Evolutionary conservation across 2,329 filamentous ascomycete species (phyloP), one percentile per base, ranked within the genome.

Genomic region (Cladosporium sp.): DNA sequence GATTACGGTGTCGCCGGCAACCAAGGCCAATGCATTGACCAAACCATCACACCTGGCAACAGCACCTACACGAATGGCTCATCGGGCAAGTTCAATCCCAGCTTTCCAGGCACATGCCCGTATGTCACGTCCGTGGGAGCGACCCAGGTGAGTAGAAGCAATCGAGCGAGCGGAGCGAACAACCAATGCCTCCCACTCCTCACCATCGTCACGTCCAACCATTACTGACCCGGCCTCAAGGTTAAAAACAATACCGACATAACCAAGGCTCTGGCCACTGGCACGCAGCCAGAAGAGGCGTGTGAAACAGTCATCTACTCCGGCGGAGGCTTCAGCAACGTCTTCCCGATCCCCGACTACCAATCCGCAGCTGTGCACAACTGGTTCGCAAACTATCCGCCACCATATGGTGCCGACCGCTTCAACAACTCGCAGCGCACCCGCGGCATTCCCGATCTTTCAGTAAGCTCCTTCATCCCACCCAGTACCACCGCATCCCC

Each of bases 111-210:
- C 1, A 73, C 71, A 4, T 82, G 80, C 63, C 80, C 70, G 20
- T 82, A 77, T 61, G 68, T 83, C 19, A 81, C 78, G 0, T 73
- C 77, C 2, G 79, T 83, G 1, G 80, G 80, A 17, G 80, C 79
- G 7, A 83, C 80, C 0, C 71, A 78, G 66, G 37, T 40, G 8
- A 40, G 37, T 40, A 39, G n/a, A 19, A 9, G 28, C 28, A 5
- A 78, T 40, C 4, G 37, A 40, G 37, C 37, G 37, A 40, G n/a
- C 10, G n/a, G 37, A 39, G 37, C n/a, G 15, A 70, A 67, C 2
- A 74, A 75, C 12, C 70, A 75, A 53, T 77, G n/a, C 75, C 66
- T 75, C 75, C 0, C 71, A 71, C 17, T 64, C 68, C 22, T 74
- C 71, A 52, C 72, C 71, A 1, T 73, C 65, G 20, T 36, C 42